Percentiles rank a stretch among this genome's conserved stretches.
phyloP scores from a whole-genome alignment of 2,329 filamentous ascomycete genomes.

The Knoxdaviesia capensis region DNA sequence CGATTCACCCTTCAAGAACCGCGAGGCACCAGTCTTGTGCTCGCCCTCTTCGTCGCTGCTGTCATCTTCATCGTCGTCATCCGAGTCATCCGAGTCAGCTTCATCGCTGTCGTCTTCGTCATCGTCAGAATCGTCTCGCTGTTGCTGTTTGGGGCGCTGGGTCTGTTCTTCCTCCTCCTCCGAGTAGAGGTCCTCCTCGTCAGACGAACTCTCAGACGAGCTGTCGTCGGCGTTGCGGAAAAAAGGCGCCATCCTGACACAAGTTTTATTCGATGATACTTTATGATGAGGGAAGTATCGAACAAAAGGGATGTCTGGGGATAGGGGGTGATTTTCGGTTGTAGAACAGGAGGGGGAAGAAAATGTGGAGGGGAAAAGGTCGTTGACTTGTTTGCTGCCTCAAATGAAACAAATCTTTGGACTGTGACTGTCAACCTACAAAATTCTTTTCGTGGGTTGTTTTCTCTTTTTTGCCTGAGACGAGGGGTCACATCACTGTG shows the following conservation, averaged over 20 bases:
- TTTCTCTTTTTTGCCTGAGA: too few relatives aligned
- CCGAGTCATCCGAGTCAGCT: slow-evolving; percentile 21
- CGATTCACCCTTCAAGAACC: slow-evolving; percentile 62
- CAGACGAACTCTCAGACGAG: slow-evolving; percentile 87
- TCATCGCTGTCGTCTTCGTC: slow-evolving; percentile 31
- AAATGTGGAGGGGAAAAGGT: too few relatives aligned
- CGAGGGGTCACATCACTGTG: too few relatives aligned
- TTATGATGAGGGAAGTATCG: too few relatives aligned
- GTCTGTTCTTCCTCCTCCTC: slow-evolving; percentile 45
- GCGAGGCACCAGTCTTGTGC: slow-evolving; percentile 49
- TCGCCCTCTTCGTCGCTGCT: slow-evolving; percentile 45
- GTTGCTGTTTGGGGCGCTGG: slow-evolving; percentile 32
- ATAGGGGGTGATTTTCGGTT: too few relatives aligned
- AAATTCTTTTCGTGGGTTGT: too few relatives aligned
- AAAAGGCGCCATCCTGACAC: slow-evolving; percentile 65
- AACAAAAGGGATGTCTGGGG: too few relatives aligned
- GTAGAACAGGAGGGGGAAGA: too few relatives aligned
- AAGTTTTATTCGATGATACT: too few relatives aligned
- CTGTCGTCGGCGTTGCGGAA: slow-evolving; percentile 85
- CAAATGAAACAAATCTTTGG: too few relatives aligned
- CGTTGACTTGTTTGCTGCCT: too few relatives aligned
- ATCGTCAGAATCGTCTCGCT: slow-evolving; percentile 27
- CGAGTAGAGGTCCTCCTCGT: slow-evolving; percentile 88
- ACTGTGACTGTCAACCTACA: too few relatives aligned
- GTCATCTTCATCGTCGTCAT: slow-evolving; percentile 29